These are phyloP conservation scores for Eucalyptus pauciflora DNA, from an alignment of 345 rosid species.

Conservation along the genomic window DNA sequence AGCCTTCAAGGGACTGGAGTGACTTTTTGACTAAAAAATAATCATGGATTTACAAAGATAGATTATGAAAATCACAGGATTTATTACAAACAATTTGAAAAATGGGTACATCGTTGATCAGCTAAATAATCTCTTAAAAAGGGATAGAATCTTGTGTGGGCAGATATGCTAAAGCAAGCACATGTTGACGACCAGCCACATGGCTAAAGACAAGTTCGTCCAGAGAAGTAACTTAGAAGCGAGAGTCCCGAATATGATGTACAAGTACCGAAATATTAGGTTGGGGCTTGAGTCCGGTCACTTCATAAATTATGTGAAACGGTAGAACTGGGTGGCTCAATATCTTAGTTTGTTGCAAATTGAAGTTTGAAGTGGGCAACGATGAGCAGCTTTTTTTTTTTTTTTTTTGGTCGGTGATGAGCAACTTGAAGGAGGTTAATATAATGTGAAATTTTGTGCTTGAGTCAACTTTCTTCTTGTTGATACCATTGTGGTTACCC, in stretches of 20 bases:
- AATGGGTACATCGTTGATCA: rapidly evolving
- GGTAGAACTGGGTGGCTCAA: rapidly evolving
- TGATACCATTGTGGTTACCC: rapidly evolving
- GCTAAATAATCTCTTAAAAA: rapidly evolving
- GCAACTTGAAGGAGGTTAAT: rapidly evolving
- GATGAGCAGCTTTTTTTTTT: too few species aligned
- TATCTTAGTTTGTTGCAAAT: rapidly evolving
- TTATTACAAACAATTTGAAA: rapidly evolving
- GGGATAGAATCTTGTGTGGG: rapidly evolving
- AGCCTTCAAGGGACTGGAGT: too few species aligned
- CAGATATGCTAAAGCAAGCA: rapidly evolving
- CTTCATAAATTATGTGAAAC: too few species aligned
- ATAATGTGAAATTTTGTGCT: rapidly evolving
- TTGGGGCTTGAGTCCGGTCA: rapidly evolving
- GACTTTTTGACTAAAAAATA: too few species aligned
- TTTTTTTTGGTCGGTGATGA: rapidly evolving
- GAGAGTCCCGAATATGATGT: rapidly evolving
- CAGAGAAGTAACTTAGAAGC: rapidly evolving
- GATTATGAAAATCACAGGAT: background rate
- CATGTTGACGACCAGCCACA: background rate
- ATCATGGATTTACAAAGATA: background rate
- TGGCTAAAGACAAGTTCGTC: rapidly evolving
- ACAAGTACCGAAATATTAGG: rapidly evolving
- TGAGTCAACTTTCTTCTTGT: too few species aligned
- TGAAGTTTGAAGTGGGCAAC: too few species aligned